Evolutionary conservation across 129 eudicot genomes (phyloP), one percentile per base, ranked within the genome.

Genomic region (Helichrysum umbraculigerum): DNA sequence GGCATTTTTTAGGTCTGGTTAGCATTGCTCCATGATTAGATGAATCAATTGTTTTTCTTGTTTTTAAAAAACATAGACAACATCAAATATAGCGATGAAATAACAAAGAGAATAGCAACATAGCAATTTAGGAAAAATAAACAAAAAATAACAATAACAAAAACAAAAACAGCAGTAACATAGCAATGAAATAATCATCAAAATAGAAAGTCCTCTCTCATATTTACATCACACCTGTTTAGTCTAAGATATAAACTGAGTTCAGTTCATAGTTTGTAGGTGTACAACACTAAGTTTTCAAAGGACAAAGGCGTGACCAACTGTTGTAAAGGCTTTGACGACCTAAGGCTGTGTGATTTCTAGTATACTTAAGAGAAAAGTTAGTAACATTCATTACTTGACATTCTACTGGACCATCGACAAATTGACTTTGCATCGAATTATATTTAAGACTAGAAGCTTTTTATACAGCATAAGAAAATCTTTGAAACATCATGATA

Each of bases 121-220:
- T 42, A 11, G 51, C 51, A 42, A 10, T 9, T 42, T 42, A 42
- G 51, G 3, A 7, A 34, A 22, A 51, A 6, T 1, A 52, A 17
- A 37, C 0, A 7, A 56, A 17, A 5, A 5, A 2, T 44, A 6
- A 7, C 15, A 5, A 6, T n/a, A n/a, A n/a, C n/a, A n/a, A n/a
- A 52, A 17, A 37, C 1, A 37, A 56, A 17, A 5, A 5, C n/a
- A 52, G 62, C 66, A 54, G 14, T 16, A 54, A 28, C 17, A 21
- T 54, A 61, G 37, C 41, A 71, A 62, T 47, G 15, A 51, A 47
- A 60, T 62, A 37, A 59, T 68, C 61, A 22, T 42, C 68, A 66
- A 42, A 59, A 69, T 3, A 51, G 60, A 59, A 15, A 60, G 39
- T 58, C 61, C 30, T 50, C 70, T 21, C 76, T 42, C 15, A 42